phyloP scores from a whole-genome alignment of 2,329 filamentous ascomycete species.

The Calycina marina region DNA sequence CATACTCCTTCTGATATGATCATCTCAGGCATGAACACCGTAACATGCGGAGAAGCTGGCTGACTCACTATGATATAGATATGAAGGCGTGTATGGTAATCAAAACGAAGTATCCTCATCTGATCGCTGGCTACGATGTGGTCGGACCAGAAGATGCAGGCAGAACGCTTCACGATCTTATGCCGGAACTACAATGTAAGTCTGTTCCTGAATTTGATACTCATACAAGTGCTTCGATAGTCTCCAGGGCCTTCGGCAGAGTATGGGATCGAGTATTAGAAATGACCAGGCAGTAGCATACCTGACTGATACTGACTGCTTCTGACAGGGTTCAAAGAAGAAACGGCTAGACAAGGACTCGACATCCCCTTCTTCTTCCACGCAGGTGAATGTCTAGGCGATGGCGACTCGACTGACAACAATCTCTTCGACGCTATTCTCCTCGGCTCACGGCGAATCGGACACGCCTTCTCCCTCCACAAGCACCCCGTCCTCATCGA shows the following conservation, averaged over 20 bases:
- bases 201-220: no score
- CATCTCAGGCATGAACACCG: no score
- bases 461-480: slow-evolving; percentile 76
- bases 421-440: slow-evolving; percentile 86
- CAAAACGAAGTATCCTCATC: slow-evolving; percentile 63
- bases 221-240: no score
- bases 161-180: slow-evolving; percentile 57
- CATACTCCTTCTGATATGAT: no score
- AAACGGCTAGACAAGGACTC: slow-evolving; percentile 62
- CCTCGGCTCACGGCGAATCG: slow-evolving; percentile 76
- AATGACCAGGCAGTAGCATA: no score
- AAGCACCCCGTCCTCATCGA: slow-evolving; percentile 84
- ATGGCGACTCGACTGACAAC: slow-evolving; percentile 57
- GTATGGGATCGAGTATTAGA: no score
- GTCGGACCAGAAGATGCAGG: slow-evolving; percentile 79
- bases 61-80: no score
- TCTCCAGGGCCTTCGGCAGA: no score
- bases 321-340: slow-evolving; percentile 88
- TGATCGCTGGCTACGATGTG: slow-evolving; percentile 78
- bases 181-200: slow-evolving; percentile 81
- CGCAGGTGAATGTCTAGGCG: slow-evolving; percentile 69
- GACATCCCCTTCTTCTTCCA: slow-evolving; percentile 94
- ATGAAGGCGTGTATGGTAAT: slow-evolving; percentile 82
- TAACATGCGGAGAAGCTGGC: no score
- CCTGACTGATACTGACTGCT: no score